phyloP scores from a whole-genome alignment of 176 grass and related monocot genomes.

The Musa schizocarpa region DNA sequence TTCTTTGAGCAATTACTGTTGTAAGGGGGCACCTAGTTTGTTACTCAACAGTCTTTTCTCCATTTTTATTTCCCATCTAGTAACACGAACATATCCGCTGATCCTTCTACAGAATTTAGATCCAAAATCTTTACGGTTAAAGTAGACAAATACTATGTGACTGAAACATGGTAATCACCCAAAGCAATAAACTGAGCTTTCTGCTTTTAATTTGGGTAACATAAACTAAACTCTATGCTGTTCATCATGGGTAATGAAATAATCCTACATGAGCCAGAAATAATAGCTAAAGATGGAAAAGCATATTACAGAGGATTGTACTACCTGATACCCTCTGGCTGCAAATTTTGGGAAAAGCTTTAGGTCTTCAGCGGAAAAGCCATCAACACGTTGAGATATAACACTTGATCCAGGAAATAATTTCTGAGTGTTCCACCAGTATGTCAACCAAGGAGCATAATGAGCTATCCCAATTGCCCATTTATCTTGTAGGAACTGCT shows the following conservation, averaged over 20 bases:
- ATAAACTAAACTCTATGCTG: background rate
- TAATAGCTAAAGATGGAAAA: background rate
- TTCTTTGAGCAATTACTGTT: no score
- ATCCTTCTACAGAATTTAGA: background rate
- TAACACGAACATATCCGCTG: background rate
- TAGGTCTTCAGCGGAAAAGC: constrained; percentile 48
- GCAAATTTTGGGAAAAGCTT: constrained; percentile 50
- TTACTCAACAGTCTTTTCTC: no score
- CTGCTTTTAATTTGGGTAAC: background rate
- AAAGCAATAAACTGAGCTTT: background rate
- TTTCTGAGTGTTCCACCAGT: constrained; percentile 75
- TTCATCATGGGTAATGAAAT: background rate
- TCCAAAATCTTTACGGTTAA: background rate
- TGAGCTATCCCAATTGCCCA: constrained; percentile 58
- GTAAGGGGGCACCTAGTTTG: no score
- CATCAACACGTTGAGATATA: constrained; percentile 37
- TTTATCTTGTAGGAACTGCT: constrained; percentile 40
- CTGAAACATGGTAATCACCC: background rate
- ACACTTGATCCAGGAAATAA: constrained; percentile 54
- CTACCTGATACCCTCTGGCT: constrained; percentile 18
- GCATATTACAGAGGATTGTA: background rate
- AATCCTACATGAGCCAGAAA: background rate
- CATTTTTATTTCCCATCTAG: no score
- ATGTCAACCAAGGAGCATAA: constrained; percentile 51
- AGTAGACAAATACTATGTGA: background rate